Conservation (phyloP, 345 rosid genomes). For the Trapa bicornis region DNA sequence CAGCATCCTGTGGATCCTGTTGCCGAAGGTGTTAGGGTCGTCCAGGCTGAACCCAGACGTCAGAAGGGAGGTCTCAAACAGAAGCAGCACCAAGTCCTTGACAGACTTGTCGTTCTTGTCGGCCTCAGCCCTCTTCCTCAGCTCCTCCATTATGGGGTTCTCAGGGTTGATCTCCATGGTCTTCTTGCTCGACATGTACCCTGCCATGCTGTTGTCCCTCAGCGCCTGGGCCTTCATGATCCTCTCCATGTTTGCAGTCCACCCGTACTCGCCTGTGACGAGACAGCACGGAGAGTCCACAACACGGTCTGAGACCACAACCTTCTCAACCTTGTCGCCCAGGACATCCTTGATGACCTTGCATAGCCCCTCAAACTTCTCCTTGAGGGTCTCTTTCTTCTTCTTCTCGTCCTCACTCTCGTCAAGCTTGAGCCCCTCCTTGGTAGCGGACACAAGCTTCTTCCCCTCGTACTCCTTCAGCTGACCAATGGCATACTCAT, state of each 20-base stretch:
- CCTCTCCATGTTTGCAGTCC: constrained; percentile 93
- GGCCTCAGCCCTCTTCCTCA: constrained; percentile 71
- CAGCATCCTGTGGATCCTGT: constrained; percentile 80
- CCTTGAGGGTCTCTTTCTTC: constrained; percentile 48
- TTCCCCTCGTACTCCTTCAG: constrained; percentile 80
- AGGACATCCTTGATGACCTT: constrained; percentile 75
- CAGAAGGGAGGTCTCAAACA: constrained; percentile 69
- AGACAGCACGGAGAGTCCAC: constrained; percentile 85
- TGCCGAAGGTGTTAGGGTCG: constrained; percentile 81
- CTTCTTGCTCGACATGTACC: constrained; percentile 83
- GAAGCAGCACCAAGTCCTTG: constrained; percentile 66
- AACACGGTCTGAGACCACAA: constrained; percentile 69
- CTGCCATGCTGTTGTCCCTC: constrained; percentile 79
- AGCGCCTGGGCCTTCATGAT: constrained; percentile 85
- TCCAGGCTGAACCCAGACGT: constrained; percentile 89
- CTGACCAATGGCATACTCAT: constrained; percentile 76
- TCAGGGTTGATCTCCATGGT: constrained; percentile 86
- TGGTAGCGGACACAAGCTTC: constrained; percentile 82
- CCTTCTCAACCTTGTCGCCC: constrained; percentile 78
- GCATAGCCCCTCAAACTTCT: constrained; percentile 72
- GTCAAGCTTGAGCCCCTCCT: constrained; percentile 70
- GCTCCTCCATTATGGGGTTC: constrained; percentile 79
- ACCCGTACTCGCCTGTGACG: constrained; percentile 74
- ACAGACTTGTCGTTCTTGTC: constrained; percentile 86
- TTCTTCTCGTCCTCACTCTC: constrained; percentile 75